Percentiles rank a stretch among this genome's conserved stretches.
These are phyloP conservation scores for Pisolithus thermaeus DNA, from an alignment of 1,284 basidiomycete species.

Conservation along the genomic window DNA sequence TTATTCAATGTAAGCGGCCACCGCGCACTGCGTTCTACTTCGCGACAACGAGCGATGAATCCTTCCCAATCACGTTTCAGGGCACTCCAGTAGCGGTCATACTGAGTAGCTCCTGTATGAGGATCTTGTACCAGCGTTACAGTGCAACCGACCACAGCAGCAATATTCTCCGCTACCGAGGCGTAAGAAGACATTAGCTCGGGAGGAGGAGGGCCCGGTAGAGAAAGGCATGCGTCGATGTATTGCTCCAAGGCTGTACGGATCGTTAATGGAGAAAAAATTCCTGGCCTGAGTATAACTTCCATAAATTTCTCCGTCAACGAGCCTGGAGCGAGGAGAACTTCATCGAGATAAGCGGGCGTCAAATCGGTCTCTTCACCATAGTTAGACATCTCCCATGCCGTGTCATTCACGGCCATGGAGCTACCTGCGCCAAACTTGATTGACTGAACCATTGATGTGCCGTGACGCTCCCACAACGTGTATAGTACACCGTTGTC, in stretches of 20 bases:
- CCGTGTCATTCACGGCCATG: conserved; percentile 26
- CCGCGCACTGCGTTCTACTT: conserved; percentile 78
- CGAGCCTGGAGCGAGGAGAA: conserved; percentile 66
- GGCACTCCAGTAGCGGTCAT: conserved; percentile 76
- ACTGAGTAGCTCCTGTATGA: conserved; percentile 72
- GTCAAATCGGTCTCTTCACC: conserved; percentile 70
- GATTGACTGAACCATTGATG: conserved; percentile 60
- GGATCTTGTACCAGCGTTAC: conserved; percentile 69
- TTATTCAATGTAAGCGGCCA: conserved; percentile 73
- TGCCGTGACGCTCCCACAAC: conserved; percentile 74
- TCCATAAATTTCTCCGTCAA: conserved; percentile 75
- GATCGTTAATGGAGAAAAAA: conserved; percentile 80
- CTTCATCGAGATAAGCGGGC: conserved; percentile 81
- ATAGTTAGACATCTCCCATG: conserved; percentile 54
- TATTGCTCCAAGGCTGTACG: conserved; percentile 80
- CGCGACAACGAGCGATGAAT: conserved; percentile 82
- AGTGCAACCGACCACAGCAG: conserved; percentile 81
- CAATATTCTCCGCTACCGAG: conserved; percentile 71
- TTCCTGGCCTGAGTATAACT: conserved; percentile 79
- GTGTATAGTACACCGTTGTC: conserved; percentile 49
- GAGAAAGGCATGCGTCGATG: conserved; percentile 60
- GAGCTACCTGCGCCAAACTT: conserved; percentile 37
- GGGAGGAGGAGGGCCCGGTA: conserved; percentile 48
- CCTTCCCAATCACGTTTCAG: conserved; percentile 91
- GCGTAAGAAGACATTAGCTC: conserved; percentile 57